These are phyloP conservation scores for Microstegium vimineum DNA, from an alignment of 176 grass and related monocot species.

Conservation along the genomic window DNA sequence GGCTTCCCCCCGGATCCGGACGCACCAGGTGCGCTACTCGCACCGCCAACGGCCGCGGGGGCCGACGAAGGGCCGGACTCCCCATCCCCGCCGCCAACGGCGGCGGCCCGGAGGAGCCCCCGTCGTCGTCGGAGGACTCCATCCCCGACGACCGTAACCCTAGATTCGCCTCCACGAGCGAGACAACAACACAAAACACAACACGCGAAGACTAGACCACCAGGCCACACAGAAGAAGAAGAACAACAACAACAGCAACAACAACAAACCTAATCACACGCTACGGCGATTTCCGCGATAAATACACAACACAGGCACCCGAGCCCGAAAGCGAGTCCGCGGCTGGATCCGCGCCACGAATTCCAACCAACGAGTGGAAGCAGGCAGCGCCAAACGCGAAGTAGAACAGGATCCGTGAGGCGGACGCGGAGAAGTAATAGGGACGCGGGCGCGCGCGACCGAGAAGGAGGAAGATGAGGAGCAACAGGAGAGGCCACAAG, in stretches of 20 bases:
- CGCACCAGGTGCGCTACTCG: conserved; percentile 13
- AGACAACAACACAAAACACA: neutral
- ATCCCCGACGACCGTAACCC: conserved; percentile 46
- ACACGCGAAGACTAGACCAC: neutral
- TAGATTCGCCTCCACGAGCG: conserved; percentile 35
- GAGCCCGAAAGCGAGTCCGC: neutral
- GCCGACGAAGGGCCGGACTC: conserved; percentile 8
- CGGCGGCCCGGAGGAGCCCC: conserved; percentile 38
- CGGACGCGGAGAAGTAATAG: conserved; percentile 27
- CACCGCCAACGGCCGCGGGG: conserved; percentile 20
- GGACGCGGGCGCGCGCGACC: neutral
- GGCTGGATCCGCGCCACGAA: conserved; percentile 26
- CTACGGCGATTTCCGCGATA: neutral
- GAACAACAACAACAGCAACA: no score
- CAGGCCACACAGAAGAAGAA: neutral
- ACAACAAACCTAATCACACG: conserved; percentile 28
- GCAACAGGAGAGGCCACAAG: conserved; percentile 38
- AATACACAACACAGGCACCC: neutral
- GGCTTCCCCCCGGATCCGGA: conserved; percentile 55
- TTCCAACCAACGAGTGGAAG: neutral
- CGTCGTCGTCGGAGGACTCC: conserved; percentile 68
- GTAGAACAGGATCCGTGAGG: conserved; percentile 6
- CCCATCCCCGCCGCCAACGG: conserved; percentile 20
- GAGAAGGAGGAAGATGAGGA: neutral
- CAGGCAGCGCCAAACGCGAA: neutral